Evolutionary conservation across 2,329 filamentous ascomycete species (phyloP), one percentile per base, ranked within the genome.

Genomic region (Ophiostoma triangulosporum): DNA sequence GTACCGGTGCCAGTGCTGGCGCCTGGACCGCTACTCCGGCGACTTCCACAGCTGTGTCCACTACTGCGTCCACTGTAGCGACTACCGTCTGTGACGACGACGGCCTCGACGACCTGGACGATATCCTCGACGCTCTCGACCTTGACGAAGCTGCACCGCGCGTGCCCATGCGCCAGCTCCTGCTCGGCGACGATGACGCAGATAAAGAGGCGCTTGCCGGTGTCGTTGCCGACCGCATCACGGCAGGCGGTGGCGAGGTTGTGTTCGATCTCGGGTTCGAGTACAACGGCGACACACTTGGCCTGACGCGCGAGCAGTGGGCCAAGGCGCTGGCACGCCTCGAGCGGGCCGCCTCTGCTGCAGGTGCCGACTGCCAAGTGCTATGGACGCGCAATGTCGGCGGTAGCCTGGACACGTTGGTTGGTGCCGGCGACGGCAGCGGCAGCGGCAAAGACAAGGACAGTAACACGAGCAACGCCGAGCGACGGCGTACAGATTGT

Each of bases 221-320:
- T 27, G 67, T 89, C 27, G 63, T 97, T 24, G 73, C 80, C 51
- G 74, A 77, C 36, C 78, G 90, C 54, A 69, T 96, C 57, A 78
- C 80, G 3, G 90, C 96, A 65, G 90, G 90, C 2, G 81, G 89
- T 61, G 89, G 89, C 53, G 93, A 98, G 73, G 82, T 84, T 0
- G 74, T 98, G 54, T 93, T 98, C 62, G 93, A 98, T 61, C 73
- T 98, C 15, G 93, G 93, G 1, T 82, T 91, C 56, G 91, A 98
- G 69, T 86, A 94, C 64, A 90, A 82, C 65, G 88, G 88, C 43
- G 88, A 95, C 51, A 79, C 83, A 7, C 93, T 96, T 86, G 76
- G 73, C 7, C 77, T 98, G 58, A 79, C 75, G 2, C 76, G 80
- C 58, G 74, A 79, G 5, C 80, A 95, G 61, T 97, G 90, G 87